Base-by-base conservation (phyloP, 371 early-diverging fungal genomes). In the Mortierella sp. region DNA sequence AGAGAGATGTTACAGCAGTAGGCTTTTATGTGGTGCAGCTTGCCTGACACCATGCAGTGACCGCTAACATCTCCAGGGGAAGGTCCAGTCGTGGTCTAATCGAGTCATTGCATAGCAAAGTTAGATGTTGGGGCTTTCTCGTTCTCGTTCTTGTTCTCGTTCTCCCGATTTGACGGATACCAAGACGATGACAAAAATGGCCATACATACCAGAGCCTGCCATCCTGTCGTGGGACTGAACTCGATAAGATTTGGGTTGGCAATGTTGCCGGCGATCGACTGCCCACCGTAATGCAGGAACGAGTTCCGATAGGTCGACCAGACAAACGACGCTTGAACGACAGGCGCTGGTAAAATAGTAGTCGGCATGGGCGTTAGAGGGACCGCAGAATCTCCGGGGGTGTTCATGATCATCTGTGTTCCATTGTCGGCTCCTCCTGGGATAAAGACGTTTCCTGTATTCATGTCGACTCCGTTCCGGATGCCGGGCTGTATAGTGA, bases 31-130 rank as follows among this genome's bases (percentile, higher is more conserved):
- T 46, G 46, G 46, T 46, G 46, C 14, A 12, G 8, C 46, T 4
- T 70, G 21, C 70, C 70, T 11, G 41, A 4, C 44, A 70, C 70
- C 70, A 70, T 70, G 70, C 70, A 70, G 27, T 70, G 70, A 27
- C 70, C 70, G 21, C 46, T 41, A 1, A 70, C 35, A 24, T 70
- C 70, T 43, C 70, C 70, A 11, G 70, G 70, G 14, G 44, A 11
- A 1, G 70, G 43, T 7, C 70, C 70, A 10, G 11, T 41, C 43
- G 70, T 70, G 21, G 2, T 10, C 43, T 70, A 43, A 18, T 27
- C 29, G 10, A 58, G 41, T 29, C 29, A 35, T 24, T 32, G 63
- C 12, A 76, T 27, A 58, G 24, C 21, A 16, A 18, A 4, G 3
- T 21, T 27, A 8, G 38, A 75, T 32, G 21, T 29, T 48, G 16